phyloP scores from a whole-genome alignment of 345 rosid genomes.

The Acer saccharum region DNA sequence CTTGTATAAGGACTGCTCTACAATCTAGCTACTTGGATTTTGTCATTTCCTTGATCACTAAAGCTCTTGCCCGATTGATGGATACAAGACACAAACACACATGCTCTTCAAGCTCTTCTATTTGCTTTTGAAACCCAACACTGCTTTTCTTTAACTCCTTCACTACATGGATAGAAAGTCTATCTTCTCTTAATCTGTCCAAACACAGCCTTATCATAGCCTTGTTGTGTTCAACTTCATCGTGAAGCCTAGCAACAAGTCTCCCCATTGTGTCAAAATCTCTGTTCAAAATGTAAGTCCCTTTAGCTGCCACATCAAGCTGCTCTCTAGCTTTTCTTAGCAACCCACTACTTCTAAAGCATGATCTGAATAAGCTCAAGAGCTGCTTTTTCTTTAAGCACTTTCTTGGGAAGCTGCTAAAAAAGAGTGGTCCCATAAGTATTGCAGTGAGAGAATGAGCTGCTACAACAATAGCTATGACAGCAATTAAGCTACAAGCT shows the following conservation, averaged over 20 bases:
- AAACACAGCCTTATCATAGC: constrained; percentile 36
- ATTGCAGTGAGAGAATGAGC: constrained; percentile 38
- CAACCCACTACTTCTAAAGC: constrained; percentile 26
- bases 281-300: constrained; percentile 43
- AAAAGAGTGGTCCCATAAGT: constrained; percentile 34
- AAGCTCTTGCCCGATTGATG: constrained; percentile 44
- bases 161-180: constrained; percentile 28
- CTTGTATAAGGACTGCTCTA: not conserved
- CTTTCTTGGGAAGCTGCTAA: constrained; percentile 32
- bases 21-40: not conserved
- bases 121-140: constrained; percentile 36
- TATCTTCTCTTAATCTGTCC: constrained; percentile 30
- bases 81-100: constrained; percentile 45
- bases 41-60: constrained; percentile 36
- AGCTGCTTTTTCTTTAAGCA: constrained; percentile 31
- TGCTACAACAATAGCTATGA: constrained; percentile 34
- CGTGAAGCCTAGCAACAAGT: constrained; percentile 44
- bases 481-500: constrained; percentile 31
- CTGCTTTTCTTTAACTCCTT: constrained; percentile 41
- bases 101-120: constrained; percentile 50
- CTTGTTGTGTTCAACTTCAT: constrained; percentile 49
- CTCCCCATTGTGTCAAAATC: constrained; percentile 52
- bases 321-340: constrained; percentile 34
- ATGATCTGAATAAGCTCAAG: not conserved
- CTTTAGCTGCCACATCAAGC: constrained; percentile 45